Conservation (phyloP, 2,329 filamentous ascomycete genomes). For the Dendrostoma leiphaemia region DNA sequence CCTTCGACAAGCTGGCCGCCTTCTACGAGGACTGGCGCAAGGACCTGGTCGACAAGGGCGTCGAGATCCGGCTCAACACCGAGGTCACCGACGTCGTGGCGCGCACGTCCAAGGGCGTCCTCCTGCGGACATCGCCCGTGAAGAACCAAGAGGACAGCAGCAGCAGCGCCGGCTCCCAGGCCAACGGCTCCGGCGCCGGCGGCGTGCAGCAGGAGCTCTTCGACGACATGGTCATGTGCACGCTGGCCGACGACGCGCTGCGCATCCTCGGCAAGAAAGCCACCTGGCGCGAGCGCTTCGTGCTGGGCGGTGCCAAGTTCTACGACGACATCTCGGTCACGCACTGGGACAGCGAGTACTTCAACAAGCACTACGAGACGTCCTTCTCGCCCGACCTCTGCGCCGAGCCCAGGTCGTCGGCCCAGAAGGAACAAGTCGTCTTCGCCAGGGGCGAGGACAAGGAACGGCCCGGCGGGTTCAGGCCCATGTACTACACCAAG, state of each 20-base stretch:
- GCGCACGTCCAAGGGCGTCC: constrained; percentile 49
- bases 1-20: constrained; percentile 59
- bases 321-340: constrained; percentile 71
- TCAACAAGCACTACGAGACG: constrained; percentile 67
- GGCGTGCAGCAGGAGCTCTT: constrained; percentile 51
- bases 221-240: constrained; percentile 66
- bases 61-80: constrained; percentile 54
- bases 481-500: constrained; percentile 66
- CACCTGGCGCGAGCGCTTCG: constrained; percentile 59
- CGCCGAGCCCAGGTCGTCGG: constrained; percentile 41
- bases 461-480: constrained; percentile 55
- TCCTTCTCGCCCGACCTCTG: constrained; percentile 51
- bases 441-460: constrained; percentile 44
- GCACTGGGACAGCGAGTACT: constrained; percentile 63
- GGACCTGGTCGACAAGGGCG: constrained; percentile 51
- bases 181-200: constrained; percentile 48
- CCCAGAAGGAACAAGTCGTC: constrained; percentile 36
- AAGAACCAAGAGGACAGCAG: constrained; percentile 36
- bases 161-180: constrained; percentile 34
- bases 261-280: constrained; percentile 57
- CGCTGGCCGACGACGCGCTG: constrained; percentile 42
- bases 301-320: constrained; percentile 70
- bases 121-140: constrained; percentile 44
- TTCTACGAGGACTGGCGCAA: constrained; percentile 62
- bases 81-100: constrained; percentile 52